Base-by-base conservation (phyloP, 371 early-diverging fungal species). In the Apophysomyces variabilis region DNA sequence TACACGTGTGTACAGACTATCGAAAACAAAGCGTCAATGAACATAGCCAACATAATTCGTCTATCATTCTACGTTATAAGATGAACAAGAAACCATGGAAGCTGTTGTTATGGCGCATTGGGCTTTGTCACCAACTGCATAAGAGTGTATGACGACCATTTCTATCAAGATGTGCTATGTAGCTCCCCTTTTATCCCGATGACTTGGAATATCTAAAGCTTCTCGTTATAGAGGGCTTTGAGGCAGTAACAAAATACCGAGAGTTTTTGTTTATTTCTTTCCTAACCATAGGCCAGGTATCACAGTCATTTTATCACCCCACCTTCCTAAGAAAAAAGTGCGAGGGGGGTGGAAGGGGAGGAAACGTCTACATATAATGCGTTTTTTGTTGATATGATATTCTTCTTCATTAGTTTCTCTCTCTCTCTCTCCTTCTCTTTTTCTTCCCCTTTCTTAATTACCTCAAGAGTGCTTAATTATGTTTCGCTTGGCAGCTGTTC, bases 401-500 rank as follows among this genome's bases (percentile, higher is more conserved):
- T 45, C 13, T 7, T 7, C 16, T 13, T 12, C 21, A 7, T 5
- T 32, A 21, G 21, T 26, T 50, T 50, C n/a, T 8, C 7, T 50
- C 21, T 14, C 21, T 14, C 36, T 18, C 56, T 36, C 60, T 43
- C 12, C 43, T 60, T 38, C 26, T 41, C 18, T 60, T 60, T 41
- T 26, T 43, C 6, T 26, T 41, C 13, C 3, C 3, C 13, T 41
- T 8, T 41, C 41, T 13, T 41, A 41, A 13, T 41, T 41, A 13
- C 4, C 41, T 41, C 13, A 11, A 13, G 41, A 8, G 8, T 18
- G 44, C 41, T 5, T 44, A 14, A 63, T 54, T 7, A 63, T 63
- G 64, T 63, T 63, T 35, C 64, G 64, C 38, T 14, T 58, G n/a
- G 57, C 57, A n/a, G 56, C 64, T 32, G 57, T 43, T 56, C 64